Evolutionary conservation across 176 grass and related monocot genomes (phyloP), one percentile per base, ranked within the genome.

Genomic region (Tillandsia fasciculata): DNA sequence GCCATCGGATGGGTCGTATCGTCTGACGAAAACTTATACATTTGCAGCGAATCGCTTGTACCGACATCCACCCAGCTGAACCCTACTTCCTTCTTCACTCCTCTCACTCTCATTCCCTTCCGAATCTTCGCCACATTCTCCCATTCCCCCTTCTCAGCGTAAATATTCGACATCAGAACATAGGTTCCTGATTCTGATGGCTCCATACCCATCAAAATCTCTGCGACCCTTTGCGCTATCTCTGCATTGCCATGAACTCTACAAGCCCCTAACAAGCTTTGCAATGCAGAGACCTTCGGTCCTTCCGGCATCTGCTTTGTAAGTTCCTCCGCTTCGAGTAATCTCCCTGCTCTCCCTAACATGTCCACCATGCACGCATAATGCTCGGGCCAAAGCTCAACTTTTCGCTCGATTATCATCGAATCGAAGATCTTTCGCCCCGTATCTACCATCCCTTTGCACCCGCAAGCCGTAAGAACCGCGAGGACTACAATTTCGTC

Each of bases 61-160:
- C 86, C 83, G 27, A 74, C 79, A 80, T 92, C 94, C 48, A 92
- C 89, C 93, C 89, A 97, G 64, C 86, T 90, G 73, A 92, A 97
- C 22, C 89, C 93, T 12, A 90, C 48, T 69, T 90, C 89, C 81
- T 97, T 87, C 79, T 74, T 90, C 18, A 90, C 76, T 48, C 89
- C 89, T 48, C 70, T 90, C 20, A 79, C 73, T 22, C 80, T 67
- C 94, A 87, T 97, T 51, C 82, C 79, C 86, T 71, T 79, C 52
- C 94, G 76, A 26, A 86, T 81, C 71, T 58, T 87, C 1, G 84
- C 86, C 50, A 93, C 94, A 51, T 79, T 68, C 18, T 68, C 75
- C 93, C 93, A 92, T 57, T 85, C 74, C 13, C 86, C 86, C 53
- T 75, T 82, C 53, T 92, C 89, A 0, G 94, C 94, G 33, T 90